phyloP scores from a whole-genome alignment of 140 eudicot species.

The Senecio squalidus region DNA sequence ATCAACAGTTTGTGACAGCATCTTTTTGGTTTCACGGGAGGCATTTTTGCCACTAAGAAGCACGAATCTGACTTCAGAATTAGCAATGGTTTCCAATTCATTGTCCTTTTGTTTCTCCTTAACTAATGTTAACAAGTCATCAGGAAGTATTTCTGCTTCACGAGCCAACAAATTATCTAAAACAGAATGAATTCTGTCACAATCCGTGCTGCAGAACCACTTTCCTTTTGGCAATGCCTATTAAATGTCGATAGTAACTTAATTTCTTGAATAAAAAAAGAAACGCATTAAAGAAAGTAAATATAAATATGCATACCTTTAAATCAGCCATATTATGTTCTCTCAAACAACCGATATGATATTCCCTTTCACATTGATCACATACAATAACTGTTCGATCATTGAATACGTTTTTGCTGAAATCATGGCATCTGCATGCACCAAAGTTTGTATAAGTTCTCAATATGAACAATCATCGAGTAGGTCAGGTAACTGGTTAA shows the following conservation, averaged over 20 bases:
- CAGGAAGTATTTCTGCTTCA: constrained; percentile 65
- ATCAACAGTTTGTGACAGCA: constrained; percentile 76
- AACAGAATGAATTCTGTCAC: constrained; percentile 56
- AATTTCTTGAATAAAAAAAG: background rate
- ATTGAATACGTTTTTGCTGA: constrained; percentile 71
- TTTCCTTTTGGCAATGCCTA: constrained; percentile 89
- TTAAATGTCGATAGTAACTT: constrained; percentile 5
- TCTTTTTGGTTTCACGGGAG: constrained; percentile 54
- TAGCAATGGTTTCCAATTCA: constrained; percentile 23
- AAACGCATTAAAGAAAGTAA: background rate
- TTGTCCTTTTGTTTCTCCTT: constrained; percentile 42
- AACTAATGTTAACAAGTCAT: constrained; percentile 39
- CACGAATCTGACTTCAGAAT: constrained; percentile 69
- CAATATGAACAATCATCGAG: background rate
- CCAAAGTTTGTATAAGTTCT: background rate
- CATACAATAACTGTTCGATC: constrained; percentile 87
- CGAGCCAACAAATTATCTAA: constrained; percentile 48
- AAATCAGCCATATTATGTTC: constrained; percentile 78
- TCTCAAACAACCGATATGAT: constrained; percentile 92
- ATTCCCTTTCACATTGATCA: constrained; percentile 95
- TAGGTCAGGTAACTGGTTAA: background rate
- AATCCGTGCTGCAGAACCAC: constrained; percentile 74
- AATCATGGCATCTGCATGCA: constrained; percentile 65
- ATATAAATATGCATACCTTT: constrained; percentile 45
- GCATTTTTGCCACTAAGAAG: constrained; percentile 74